Evolutionary conservation across 495 filamentous ascomycete genomes (phyloP), one percentile per base, ranked within the genome.

Genomic region (Penicillium ucsense): DNA sequence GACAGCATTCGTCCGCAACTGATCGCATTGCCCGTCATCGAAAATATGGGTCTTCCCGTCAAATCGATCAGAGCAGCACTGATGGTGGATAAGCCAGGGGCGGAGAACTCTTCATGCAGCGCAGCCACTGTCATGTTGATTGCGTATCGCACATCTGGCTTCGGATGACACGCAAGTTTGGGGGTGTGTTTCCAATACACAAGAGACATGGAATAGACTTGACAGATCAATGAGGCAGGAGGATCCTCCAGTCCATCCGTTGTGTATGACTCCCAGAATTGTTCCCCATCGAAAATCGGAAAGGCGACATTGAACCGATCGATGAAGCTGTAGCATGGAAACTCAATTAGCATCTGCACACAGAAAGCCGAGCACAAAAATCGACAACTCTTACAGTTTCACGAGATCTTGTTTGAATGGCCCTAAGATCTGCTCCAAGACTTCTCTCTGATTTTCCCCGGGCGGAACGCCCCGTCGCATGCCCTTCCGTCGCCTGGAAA

Each of bases 351-450:
- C 7, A 30, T 20, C 20, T 20, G 20, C 8, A 7, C n/a, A 3
- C 10, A 6, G 9, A 34, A 46, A 38, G 9, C 20, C 20, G 7
- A 8, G 9, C 3, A 4, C 7, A 44, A 5, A 8, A 28, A 9
- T 29, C 7, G 8, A 10, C 4, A 32, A 3, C 12, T 29, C 73
- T 45, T 66, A 77, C 67, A 78, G 56, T 56, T 61, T 65, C 38
- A 79, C 68, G 40, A 79, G 58, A 43, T 77, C 75, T 39, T 71
- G 60, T 49, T 66, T 70, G 43, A 73, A 73, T 10, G 73, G 74
- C 8, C 72, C 76, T 4, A 79, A 54, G 7, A 79, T 70, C 51
- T 79, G 74, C 50, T 77, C 74, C 34, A 79, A 53, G 31, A 78
- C 72, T 45, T 78, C 75, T 40, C 72, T 70, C 42, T 79, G 75